Percentiles rank a stretch among this genome's conserved stretches.
These are phyloP conservation scores for Blastocystis sp. DNA, from an alignment of 352 stramenopile genomes.

Conservation along the genomic window DNA sequence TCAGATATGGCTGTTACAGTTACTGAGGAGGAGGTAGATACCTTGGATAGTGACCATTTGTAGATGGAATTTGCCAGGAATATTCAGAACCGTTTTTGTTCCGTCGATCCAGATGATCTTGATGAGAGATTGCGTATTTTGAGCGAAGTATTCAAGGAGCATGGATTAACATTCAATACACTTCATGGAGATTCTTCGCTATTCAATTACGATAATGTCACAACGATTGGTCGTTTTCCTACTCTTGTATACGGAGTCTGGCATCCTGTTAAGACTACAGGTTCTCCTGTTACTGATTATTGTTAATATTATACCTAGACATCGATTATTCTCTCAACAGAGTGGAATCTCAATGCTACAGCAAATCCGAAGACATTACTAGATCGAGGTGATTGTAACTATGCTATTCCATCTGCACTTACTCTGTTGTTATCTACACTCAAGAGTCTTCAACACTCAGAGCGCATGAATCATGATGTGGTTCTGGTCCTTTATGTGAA, in stretches of 20 bases:
- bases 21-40: background rate
- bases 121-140: background rate
- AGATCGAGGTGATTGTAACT: background rate
- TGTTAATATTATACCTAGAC: background rate
- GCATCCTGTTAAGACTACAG: background rate
- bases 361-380: constrained; percentile 7
- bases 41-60: background rate
- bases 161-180: constrained; percentile 12
- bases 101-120: constrained; percentile 29
- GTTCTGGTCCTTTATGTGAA: constrained; percentile 39
- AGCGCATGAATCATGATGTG: background rate
- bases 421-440: background rate
- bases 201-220: background rate
- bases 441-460: background rate
- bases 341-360: constrained; percentile 31
- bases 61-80: background rate
- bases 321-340: constrained; percentile 45
- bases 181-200: background rate
- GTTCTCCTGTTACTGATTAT: constrained; percentile 2
- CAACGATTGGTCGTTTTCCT: background rate
- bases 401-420: constrained; percentile 8
- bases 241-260: constrained; percentile 38
- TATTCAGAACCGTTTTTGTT: constrained; percentile 19
- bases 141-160: background rate
- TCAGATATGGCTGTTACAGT: background rate